A percentile compares a stretch with the other conserved stretches of the same genome.
Conservation (phyloP, 495 filamentous ascomycete species). For the Ramalina intermedia region DNA sequence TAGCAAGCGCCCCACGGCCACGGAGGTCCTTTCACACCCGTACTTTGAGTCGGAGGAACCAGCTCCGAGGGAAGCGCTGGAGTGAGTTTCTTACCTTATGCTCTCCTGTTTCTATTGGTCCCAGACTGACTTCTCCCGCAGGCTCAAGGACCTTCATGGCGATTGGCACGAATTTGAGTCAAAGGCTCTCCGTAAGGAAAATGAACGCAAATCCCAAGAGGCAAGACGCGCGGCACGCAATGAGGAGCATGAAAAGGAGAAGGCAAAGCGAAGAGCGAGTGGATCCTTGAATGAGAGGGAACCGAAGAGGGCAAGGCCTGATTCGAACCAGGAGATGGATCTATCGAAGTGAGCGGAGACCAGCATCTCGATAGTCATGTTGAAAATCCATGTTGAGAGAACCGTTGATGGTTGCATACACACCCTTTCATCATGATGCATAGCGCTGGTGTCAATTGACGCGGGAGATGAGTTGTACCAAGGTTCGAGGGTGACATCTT, state of each 20-base stretch:
- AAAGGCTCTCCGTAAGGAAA: conserved; percentile 84
- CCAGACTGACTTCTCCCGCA: conserved; percentile 25
- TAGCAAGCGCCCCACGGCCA: conserved; percentile 64
- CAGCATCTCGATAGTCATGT: not conserved
- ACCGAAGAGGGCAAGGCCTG: conserved; percentile 10
- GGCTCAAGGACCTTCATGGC: conserved; percentile 69
- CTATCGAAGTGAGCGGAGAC: conserved; percentile 4
- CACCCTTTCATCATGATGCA: not conserved
- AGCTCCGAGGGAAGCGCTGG: conserved; percentile 57
- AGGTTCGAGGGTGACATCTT: too few species aligned
- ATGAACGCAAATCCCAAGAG: conserved; percentile 66
- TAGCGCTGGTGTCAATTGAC: conserved; percentile 3
- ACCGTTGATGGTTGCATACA: too few species aligned
- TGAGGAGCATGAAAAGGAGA: conserved; percentile 37
- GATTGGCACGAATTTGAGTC: conserved; percentile 99
- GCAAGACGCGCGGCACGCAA: conserved; percentile 35
- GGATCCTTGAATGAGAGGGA: conserved; percentile 8
- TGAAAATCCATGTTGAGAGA: too few species aligned
- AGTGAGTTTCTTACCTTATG: conserved; percentile 42
- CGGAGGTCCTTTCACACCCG: conserved; percentile 72
- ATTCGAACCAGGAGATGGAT: conserved; percentile 9
- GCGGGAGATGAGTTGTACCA: too few species aligned
- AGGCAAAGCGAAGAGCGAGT: conserved; percentile 31
- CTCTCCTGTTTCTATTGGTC: conserved; percentile 1
- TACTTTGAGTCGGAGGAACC: conserved; percentile 86